phyloP scores from a whole-genome alignment of 768 basidiomycete genomes.

The Kwoniella shandongensis region DNA sequence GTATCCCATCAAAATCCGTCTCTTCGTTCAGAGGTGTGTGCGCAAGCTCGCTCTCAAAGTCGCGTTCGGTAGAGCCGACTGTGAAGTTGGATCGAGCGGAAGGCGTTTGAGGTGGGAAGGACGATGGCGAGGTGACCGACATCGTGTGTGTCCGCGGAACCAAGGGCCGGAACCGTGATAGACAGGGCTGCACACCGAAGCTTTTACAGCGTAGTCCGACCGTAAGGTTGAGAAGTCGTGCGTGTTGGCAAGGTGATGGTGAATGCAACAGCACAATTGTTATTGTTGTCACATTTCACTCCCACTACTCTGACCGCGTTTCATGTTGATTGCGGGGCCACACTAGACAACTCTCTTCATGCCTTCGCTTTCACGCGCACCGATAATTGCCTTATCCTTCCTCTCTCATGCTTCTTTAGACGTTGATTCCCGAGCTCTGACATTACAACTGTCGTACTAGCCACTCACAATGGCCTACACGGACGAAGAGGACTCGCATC shows the following conservation, averaged over 20 bases:
- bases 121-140: constrained; percentile 11
- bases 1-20: constrained; percentile 3
- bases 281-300: neutral
- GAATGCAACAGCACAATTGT: too few relatives aligned
- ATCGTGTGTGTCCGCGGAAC: neutral
- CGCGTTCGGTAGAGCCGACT: constrained; percentile 16
- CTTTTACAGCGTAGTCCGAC: too few relatives aligned
- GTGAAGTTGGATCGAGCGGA: constrained; percentile 20
- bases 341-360: neutral
- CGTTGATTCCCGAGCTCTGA: too few relatives aligned
- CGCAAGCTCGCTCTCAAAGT: constrained; percentile 20
- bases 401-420: neutral
- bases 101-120: constrained; percentile 14
- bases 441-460: neutral
- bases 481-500: neutral
- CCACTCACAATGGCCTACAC: neutral
- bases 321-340: neutral
- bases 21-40: neutral
- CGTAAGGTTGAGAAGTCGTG: too few relatives aligned
- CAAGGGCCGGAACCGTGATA: too few relatives aligned
- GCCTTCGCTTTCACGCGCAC: neutral
- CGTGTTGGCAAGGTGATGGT: too few relatives aligned
- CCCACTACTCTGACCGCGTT: neutral
- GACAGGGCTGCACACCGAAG: too few relatives aligned
- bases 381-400: neutral